phyloP scores from a whole-genome alignment of 441 rosid species.

The Erodium moschatum region DNA sequence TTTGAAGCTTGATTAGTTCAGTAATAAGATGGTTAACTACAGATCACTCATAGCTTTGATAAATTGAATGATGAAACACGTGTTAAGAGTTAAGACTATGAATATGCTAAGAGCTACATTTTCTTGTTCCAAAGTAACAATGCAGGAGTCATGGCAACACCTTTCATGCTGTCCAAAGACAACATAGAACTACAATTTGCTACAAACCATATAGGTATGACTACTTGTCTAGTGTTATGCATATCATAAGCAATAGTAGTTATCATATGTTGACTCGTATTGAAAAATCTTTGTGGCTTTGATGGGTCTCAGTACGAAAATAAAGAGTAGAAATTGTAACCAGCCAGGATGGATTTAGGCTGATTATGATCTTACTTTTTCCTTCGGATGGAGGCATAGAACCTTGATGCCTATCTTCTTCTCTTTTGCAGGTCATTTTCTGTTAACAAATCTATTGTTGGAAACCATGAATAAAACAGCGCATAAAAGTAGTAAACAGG shows the following conservation, averaged over 20 bases:
- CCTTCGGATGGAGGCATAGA: not conserved
- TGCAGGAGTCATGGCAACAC: conserved; percentile 25
- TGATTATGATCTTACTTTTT: not conserved
- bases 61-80: not conserved
- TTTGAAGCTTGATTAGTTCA: too few species aligned
- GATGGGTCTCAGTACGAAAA: too few species aligned
- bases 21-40: not conserved
- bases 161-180: conserved; percentile 27
- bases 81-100: not conserved
- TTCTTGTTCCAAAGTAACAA: conserved; percentile 21
- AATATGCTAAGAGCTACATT: not conserved
- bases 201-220: conserved; percentile 25
- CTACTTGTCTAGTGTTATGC: not conserved
- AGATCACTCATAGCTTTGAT: not conserved
- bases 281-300: too few species aligned
- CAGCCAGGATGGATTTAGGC: not conserved
- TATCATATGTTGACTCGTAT: too few species aligned
- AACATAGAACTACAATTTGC: conserved; percentile 27
- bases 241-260: too few species aligned
- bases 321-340: not conserved
- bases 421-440: conserved; percentile 25
- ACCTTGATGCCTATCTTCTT: not conserved
- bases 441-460: conserved; percentile 24
- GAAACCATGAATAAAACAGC: conserved; percentile 29
- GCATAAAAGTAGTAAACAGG: conserved; percentile 16